Conservation (phyloP, 106 monocot genomes). For the Allium fistulosum region DNA sequence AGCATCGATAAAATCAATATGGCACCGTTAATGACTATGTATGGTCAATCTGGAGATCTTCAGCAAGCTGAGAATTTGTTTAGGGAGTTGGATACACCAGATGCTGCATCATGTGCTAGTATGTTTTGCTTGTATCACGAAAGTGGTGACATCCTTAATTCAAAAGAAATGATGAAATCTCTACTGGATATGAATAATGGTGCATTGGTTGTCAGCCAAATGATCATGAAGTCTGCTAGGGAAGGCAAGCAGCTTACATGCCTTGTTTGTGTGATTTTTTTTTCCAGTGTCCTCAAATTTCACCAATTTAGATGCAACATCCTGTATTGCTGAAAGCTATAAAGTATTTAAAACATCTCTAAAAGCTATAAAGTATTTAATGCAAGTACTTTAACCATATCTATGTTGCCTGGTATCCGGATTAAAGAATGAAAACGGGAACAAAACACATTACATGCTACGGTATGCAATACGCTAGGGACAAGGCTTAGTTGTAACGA, state of each 20-base stretch:
- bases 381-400: too few relatives aligned
- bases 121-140: conserved; percentile 64
- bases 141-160: conserved; percentile 27
- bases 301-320: too few relatives aligned
- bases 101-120: conserved; percentile 39
- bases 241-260: conserved; percentile 50
- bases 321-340: too few relatives aligned
- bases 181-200: conserved; percentile 44
- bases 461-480: too few relatives aligned
- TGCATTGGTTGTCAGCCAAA: conserved; percentile 39
- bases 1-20: conserved; percentile 43
- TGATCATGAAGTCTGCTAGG: conserved; percentile 71
- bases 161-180: conserved; percentile 43
- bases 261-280: conserved; percentile 12
- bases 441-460: too few relatives aligned
- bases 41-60: conserved; percentile 59
- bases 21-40: conserved; percentile 57
- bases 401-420: too few relatives aligned
- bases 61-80: conserved; percentile 57
- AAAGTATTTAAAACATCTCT: too few relatives aligned
- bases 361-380: too few relatives aligned
- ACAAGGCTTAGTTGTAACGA: too few relatives aligned
- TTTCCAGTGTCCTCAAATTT: neutral
- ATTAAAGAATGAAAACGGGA: too few relatives aligned
- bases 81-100: conserved; percentile 43